Percentiles rank a stretch among this genome's conserved stretches.
Conservation (phyloP, 345 rosid genomes). For the Populus euphratica region DNA sequence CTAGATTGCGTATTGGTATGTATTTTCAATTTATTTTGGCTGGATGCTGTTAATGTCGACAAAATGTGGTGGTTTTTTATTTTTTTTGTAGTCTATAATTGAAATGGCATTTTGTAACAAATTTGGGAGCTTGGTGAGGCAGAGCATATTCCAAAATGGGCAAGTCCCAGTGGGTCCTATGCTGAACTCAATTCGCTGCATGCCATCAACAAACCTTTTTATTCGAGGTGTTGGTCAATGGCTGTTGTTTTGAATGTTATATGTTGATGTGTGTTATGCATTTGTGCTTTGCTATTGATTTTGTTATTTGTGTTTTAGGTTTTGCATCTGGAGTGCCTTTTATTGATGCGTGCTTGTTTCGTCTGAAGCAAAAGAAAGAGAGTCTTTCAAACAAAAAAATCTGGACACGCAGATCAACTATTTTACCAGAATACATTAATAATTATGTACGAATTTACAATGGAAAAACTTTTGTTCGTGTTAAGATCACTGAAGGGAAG, state of each 20-base stretch:
- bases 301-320: too few species aligned
- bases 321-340: background rate
- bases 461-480: conserved; percentile 40
- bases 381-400: conserved; percentile 35
- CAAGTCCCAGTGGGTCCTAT: conserved; percentile 34
- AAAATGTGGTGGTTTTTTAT: too few species aligned
- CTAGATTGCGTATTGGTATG: too few species aligned
- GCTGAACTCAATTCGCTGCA: conserved; percentile 51
- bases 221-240: conserved; percentile 55
- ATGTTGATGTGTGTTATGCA: too few species aligned
- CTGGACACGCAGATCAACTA: conserved; percentile 36
- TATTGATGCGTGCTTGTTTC: conserved; percentile 38
- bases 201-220: conserved; percentile 59
- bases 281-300: too few species aligned
- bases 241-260: too few species aligned
- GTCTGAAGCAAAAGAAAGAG: conserved; percentile 22
- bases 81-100: too few species aligned
- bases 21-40: too few species aligned
- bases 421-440: conserved; percentile 45
- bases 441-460: conserved; percentile 39
- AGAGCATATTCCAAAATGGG: conserved; percentile 34
- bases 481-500: conserved; percentile 51
- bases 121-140: conserved; percentile 53
- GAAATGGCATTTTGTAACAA: conserved; percentile 64
- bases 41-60: too few species aligned